Evolutionary conservation across 768 basidiomycete species (phyloP), one percentile per base, ranked within the genome.

Genomic region (Calocera viscosa): DNA sequence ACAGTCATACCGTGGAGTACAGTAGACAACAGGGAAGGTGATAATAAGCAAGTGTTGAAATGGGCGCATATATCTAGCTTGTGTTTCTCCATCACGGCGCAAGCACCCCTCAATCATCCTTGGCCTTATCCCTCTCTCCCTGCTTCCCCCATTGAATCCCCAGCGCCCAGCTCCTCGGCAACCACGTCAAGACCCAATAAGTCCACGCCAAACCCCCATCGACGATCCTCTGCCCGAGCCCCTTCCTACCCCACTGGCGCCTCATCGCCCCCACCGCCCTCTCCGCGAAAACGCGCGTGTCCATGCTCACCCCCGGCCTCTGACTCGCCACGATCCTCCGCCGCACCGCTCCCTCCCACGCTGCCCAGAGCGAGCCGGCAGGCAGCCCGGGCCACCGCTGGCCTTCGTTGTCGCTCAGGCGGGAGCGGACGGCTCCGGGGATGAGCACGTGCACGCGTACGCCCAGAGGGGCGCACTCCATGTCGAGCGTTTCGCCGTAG

Each of bases 401-500:
- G 7, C 5, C 8, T 60, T 80, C 81, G 68, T 88, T 89, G 26
- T 73, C 73, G 2, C 86, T 76, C 64, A 91, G 80, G 70, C 90
- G 87, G 2, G 88, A 89, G 63, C 76, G 81, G 66, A 91, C 78
- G 1, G 81, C 78, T 5, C 86, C 89, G 0, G 89, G 86, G 5
- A 83, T 80, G 49, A 91, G 78, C 68, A 87, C 84, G 72, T 90
- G 77, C 40, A 91, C 87, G 30, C 82, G 77, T 67, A 93, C 81
- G 32, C 84, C 83, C 72, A 90, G 83, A 0, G 89, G 87, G 43
- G 79, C 81, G 75, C 84, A 84, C 72, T 93, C 90, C 87, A 90
- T 87, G 1, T 79, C 80, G 2, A 91, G 80, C 0, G 82, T 81
- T 49, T 90, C 83, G 64, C 83, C 84, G 34, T 90, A 76, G 30